These are phyloP conservation scores for Cucurbita moschata DNA, from an alignment of 306 rosid genomes.

Conservation along the genomic window DNA sequence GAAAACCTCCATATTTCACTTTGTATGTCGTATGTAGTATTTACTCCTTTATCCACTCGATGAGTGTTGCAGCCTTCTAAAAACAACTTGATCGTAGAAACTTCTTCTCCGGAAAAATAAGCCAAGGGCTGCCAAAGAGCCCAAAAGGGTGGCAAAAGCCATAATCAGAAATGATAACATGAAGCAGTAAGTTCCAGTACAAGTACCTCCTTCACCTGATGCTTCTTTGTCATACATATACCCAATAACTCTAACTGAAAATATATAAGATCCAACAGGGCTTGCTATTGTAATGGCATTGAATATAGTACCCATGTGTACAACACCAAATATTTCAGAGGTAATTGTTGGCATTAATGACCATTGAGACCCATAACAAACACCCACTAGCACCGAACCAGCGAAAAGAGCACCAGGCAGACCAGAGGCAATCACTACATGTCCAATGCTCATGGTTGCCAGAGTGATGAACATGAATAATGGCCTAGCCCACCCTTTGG, in stretches of 20 bases:
- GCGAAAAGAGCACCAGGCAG: constrained; percentile 49
- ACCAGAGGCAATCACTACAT: constrained; percentile 54
- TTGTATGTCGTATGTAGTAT: not conserved
- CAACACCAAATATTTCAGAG: constrained; percentile 66
- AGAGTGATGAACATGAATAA: constrained; percentile 37
- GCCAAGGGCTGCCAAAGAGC: constrained; percentile 41
- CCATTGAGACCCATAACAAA: constrained; percentile 83
- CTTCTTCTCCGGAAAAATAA: constrained; percentile 51
- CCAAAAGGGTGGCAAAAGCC: constrained; percentile 42
- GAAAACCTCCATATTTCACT: not conserved
- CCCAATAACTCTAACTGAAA: constrained; percentile 68
- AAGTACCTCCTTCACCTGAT: constrained; percentile 19
- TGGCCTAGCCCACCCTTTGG: constrained; percentile 64
- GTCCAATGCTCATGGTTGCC: constrained; percentile 47
- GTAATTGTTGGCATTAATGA: constrained; percentile 80
- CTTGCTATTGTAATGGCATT: constrained; percentile 62
- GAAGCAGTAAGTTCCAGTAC: constrained; percentile 63
- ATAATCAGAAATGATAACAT: constrained; percentile 54
- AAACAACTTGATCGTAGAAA: constrained; percentile 25
- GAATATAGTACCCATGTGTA: constrained; percentile 81
- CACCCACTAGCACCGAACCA: constrained; percentile 71
- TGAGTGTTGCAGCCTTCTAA: not conserved
- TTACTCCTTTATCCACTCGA: not conserved
- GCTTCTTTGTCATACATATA: constrained; percentile 63
- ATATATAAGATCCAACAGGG: constrained; percentile 70